Evolutionary conservation across 169 alveolate species (phyloP).

Genomic region (Cryptosporidium bovis): DNA sequence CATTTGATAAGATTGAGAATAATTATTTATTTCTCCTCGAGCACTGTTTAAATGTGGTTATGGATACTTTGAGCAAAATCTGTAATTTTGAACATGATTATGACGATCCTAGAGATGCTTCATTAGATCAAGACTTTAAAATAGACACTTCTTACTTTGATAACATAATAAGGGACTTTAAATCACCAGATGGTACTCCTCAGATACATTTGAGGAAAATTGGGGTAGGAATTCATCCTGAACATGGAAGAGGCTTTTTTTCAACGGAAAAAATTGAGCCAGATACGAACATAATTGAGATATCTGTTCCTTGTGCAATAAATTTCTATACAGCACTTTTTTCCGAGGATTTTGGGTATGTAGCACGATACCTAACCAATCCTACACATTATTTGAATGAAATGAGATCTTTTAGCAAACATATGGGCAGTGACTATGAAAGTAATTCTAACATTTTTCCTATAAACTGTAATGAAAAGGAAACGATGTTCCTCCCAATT

Average conservation of each 20-base stretch:
- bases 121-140: not conserved
- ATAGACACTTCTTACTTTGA: slow-evolving; percentile 30
- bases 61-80: slow-evolving; percentile 3
- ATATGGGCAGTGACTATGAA: not conserved
- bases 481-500: slow-evolving; percentile 36
- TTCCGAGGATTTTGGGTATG: slow-evolving; percentile 59
- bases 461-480: not conserved
- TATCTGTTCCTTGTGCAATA: slow-evolving; percentile 9
- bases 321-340: slow-evolving; percentile 41
- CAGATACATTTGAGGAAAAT: slow-evolving; percentile 11
- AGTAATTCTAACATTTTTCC: slow-evolving; percentile 1
- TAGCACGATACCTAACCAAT: slow-evolving; percentile 56
- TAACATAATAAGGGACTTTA: slow-evolving; percentile 25
- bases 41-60: slow-evolving; percentile 1
- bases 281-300: slow-evolving; percentile 31
- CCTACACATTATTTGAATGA: slow-evolving; percentile 48
- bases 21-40: slow-evolving; percentile 8
- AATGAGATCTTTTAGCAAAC: not conserved
- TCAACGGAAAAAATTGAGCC: slow-evolving; percentile 57
- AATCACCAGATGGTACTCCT: not conserved
- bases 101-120: too few species aligned
- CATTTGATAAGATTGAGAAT: not conserved
- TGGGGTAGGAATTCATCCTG: slow-evolving; percentile 42
- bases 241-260: slow-evolving; percentile 41
- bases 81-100: not conserved